A percentile compares a stretch with the other conserved stretches of the same genome.
phyloP scores from a whole-genome alignment of 2,329 filamentous ascomycete genomes.

The Botryotinia convoluta region DNA sequence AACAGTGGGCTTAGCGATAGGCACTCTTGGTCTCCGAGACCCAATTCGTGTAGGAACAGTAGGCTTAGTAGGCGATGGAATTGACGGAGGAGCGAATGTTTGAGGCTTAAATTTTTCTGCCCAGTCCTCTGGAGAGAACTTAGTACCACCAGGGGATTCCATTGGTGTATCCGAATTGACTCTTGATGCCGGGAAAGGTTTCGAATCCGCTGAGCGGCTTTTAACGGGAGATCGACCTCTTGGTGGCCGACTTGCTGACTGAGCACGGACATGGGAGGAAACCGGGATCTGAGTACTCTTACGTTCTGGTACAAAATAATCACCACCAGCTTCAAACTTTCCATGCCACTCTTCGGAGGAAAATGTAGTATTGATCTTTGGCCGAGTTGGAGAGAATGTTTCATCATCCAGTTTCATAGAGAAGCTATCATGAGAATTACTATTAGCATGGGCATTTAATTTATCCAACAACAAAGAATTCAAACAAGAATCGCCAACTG shows the following conservation, averaged over 20 bases:
- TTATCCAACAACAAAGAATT: slow-evolving; percentile 21
- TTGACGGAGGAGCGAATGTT: slow-evolving; percentile 36
- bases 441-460: slow-evolving; percentile 29
- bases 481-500: slow-evolving; percentile 14
- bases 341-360: slow-evolving; percentile 47
- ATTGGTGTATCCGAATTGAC: slow-evolving; percentile 23
- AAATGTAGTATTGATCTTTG: slow-evolving; percentile 60
- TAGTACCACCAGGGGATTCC: slow-evolving; percentile 35
- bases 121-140: slow-evolving; percentile 38
- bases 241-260: slow-evolving; percentile 31
- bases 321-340: slow-evolving; percentile 37
- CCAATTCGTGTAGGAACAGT: slow-evolving; percentile 22
- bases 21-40: slow-evolving; percentile 27
- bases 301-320: slow-evolving; percentile 34
- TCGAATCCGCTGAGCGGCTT: slow-evolving; percentile 27
- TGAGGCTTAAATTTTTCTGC: slow-evolving; percentile 35
- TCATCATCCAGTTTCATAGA: slow-evolving; percentile 46
- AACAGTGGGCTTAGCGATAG: slow-evolving; percentile 31
- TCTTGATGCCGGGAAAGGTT: slow-evolving; percentile 22
- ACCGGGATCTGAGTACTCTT: slow-evolving; percentile 23
- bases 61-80: slow-evolving; percentile 19
- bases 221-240: slow-evolving; percentile 37
- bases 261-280: slow-evolving; percentile 26
- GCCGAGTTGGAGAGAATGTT: slow-evolving; percentile 40
- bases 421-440: slow-evolving; percentile 37